Conservation (phyloP, 306 rosid species). For the Abrus pulchellus region DNA sequence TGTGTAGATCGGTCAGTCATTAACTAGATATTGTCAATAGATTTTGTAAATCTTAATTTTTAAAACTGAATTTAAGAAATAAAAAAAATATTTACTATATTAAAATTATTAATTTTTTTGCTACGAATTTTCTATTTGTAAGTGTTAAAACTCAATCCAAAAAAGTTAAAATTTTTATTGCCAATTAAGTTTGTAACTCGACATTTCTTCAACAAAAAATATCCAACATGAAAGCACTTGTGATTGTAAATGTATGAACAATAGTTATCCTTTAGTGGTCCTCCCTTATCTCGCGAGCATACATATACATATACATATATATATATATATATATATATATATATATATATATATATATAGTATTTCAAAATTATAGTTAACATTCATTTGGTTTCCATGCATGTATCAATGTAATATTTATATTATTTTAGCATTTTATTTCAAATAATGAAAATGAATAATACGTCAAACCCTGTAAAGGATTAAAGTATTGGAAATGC, state of each 20-base stretch:
- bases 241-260: background rate
- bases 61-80: too few relatives aligned
- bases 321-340: background rate
- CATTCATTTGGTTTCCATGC: background rate
- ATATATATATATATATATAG: background rate
- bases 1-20: background rate
- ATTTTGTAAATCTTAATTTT: too few relatives aligned
- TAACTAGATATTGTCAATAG: too few relatives aligned
- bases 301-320: background rate
- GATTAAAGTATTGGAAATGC: background rate
- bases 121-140: too few relatives aligned
- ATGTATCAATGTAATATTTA: background rate
- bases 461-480: background rate
- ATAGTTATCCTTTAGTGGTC: conserved; percentile 2
- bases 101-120: too few relatives aligned
- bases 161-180: too few relatives aligned
- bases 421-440: background rate
- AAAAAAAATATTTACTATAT: too few relatives aligned
- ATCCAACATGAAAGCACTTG: background rate
- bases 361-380: background rate
- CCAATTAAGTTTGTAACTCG: background rate
- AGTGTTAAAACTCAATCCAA: too few relatives aligned
- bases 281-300: background rate
- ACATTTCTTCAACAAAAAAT: background rate
- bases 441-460: background rate